phyloP scores from a whole-genome alignment of 2,329 filamentous ascomycete genomes.

The Colletotrichum echinochloae region DNA sequence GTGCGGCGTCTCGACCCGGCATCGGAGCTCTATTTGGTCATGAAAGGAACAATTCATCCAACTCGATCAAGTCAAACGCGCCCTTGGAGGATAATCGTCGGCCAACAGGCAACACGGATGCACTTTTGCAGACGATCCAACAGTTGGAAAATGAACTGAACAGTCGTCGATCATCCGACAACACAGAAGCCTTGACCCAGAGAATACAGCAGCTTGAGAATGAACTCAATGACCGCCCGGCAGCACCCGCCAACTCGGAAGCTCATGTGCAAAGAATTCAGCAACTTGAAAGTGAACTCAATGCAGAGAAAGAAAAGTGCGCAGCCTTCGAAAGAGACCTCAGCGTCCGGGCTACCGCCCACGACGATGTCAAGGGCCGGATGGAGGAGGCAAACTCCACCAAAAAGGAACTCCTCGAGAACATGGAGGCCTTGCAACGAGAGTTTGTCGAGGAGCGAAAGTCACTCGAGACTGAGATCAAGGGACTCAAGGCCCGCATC shows the following conservation, averaged over 20 bases:
- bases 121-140: constrained; percentile 61
- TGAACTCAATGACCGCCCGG: constrained; percentile 55
- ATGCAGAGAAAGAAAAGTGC: constrained; percentile 76
- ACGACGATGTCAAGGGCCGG: constrained; percentile 72
- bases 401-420: constrained; percentile 93
- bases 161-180: constrained; percentile 60
- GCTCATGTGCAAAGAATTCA: constrained; percentile 61
- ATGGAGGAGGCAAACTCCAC: constrained; percentile 90
- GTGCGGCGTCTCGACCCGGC: constrained; percentile 66
- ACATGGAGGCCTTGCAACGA: constrained; percentile 90
- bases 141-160: constrained; percentile 71
- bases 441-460: constrained; percentile 90
- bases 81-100: constrained; percentile 57
- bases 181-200: constrained; percentile 58
- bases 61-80: constrained; percentile 58
- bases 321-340: constrained; percentile 78
- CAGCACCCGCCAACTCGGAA: constrained; percentile 61
- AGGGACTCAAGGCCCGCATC: constrained; percentile 77
- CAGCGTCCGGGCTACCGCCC: constrained; percentile 65
- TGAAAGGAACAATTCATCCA: constrained; percentile 62
- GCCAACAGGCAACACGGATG: constrained; percentile 61
- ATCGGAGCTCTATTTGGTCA: constrained; percentile 66
- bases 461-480: constrained; percentile 84
- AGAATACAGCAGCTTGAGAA: constrained; percentile 73
- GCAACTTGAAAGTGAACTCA: constrained; percentile 69